A percentile compares a stretch with the other conserved stretches of the same genome.
These are phyloP conservation scores for Ophiosphaerella korrae DNA, from an alignment of 2,329 filamentous ascomycete genomes.

Conservation along the genomic window DNA sequence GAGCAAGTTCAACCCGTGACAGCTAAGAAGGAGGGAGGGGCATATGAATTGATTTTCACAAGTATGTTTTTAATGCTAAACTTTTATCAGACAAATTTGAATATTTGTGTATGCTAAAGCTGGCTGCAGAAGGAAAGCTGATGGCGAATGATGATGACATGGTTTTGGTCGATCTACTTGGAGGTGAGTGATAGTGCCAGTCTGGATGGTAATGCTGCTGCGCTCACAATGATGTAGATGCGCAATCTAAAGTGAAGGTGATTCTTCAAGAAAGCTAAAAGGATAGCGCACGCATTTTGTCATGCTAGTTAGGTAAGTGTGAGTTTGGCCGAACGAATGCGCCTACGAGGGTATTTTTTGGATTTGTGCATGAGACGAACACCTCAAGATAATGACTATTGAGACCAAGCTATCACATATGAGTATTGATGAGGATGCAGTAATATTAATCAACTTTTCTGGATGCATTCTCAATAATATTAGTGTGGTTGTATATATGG, in stretches of 20 bases:
- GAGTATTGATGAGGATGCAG: too few species aligned
- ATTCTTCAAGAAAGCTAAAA: neutral
- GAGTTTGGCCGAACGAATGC: too few species aligned
- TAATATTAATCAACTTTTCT: too few species aligned
- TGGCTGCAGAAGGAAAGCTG: slow-evolving; percentile 12
- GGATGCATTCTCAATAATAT: too few species aligned
- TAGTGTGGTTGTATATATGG: too few species aligned
- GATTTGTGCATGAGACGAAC: too few species aligned
- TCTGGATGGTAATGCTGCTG: neutral
- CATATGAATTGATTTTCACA: slow-evolving; percentile 19
- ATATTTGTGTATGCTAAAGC: neutral
- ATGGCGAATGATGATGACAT: slow-evolving; percentile 12
- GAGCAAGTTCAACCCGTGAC: slow-evolving; percentile 19
- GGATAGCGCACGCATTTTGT: neutral
- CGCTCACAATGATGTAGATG: neutral
- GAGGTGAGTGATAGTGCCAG: slow-evolving; percentile 8
- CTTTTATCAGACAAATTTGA: neutral
- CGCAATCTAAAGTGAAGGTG: neutral
- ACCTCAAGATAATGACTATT: too few species aligned
- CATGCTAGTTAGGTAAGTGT: neutral
- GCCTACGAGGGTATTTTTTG: too few species aligned
- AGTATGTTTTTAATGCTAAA: slow-evolving; percentile 12
- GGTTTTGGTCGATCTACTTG: slow-evolving; percentile 17
- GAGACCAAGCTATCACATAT: too few species aligned
- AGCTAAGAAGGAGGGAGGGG: slow-evolving; percentile 17